Evolutionary conservation across 192 early-diverging fungal species (phyloP).

Genomic region (Podila epigama): DNA sequence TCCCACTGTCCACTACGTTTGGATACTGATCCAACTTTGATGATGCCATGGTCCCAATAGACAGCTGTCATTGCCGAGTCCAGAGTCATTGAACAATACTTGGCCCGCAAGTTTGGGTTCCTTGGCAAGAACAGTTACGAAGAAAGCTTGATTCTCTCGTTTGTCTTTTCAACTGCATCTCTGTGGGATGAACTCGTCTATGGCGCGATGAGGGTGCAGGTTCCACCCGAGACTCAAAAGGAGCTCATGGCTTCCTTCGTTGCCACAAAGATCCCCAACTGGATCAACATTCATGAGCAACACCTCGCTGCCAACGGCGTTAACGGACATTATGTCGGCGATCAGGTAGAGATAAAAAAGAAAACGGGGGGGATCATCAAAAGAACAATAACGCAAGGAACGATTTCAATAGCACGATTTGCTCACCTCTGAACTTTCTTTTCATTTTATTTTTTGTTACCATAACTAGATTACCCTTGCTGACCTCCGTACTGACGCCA

Average conservation of each 20-base stretch:
- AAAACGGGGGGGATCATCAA: not conserved
- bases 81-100: constrained; percentile 20
- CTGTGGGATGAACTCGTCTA: constrained; percentile 11
- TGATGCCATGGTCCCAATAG: not conserved
- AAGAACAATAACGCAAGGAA: too few species aligned
- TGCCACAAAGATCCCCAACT: constrained; percentile 11
- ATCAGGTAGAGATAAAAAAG: constrained; percentile 15
- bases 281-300: constrained; percentile 35
- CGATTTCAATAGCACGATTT: too few species aligned
- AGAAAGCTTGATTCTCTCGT: constrained; percentile 3
- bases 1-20: not conserved
- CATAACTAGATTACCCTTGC: constrained; percentile 25
- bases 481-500: constrained; percentile 14
- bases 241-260: not conserved
- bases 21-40: not conserved
- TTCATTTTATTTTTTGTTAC: not conserved
- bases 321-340: constrained; percentile 42
- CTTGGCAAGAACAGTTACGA: constrained; percentile 30
- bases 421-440: not conserved
- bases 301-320: constrained; percentile 27
- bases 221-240: constrained; percentile 9
- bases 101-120: constrained; percentile 5
- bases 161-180: constrained; percentile 4
- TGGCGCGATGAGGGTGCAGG: not conserved
- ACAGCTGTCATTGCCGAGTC: constrained; percentile 19